Evolutionary conservation across 2,329 filamentous ascomycete genomes (phyloP).

Genomic region (Colletotrichum nymphaeae): DNA sequence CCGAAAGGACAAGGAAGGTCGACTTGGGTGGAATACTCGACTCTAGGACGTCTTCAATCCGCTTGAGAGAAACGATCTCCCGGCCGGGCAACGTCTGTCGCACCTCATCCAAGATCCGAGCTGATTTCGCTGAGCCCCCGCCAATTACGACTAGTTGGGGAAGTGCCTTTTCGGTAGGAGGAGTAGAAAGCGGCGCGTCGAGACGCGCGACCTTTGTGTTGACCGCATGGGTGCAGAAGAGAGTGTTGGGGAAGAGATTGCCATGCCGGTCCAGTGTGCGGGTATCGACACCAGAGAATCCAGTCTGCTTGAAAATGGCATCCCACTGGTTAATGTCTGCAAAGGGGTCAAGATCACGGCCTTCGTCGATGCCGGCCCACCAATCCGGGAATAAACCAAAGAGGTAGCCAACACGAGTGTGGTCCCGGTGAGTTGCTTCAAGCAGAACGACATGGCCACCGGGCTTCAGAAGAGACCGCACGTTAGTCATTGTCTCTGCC

Average conservation of each 20-base stretch:
- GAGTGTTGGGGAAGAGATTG: constrained; percentile 11
- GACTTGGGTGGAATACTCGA: background rate
- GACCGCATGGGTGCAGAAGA: constrained; percentile 13
- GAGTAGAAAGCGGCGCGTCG: background rate
- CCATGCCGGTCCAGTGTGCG: background rate
- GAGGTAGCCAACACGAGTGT: constrained; percentile 36
- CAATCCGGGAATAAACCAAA: constrained; percentile 44
- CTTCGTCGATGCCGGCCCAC: constrained; percentile 42
- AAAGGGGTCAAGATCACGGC: constrained; percentile 38
- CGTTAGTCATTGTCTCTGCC: constrained; percentile 39
- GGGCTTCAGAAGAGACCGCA: constrained; percentile 43
- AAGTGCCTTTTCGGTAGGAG: background rate
- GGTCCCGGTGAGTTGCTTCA: constrained; percentile 1
- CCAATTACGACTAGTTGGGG: constrained; percentile 1
- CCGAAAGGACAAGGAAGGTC: constrained; percentile 26
- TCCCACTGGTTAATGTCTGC: constrained; percentile 42
- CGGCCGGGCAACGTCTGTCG: background rate
- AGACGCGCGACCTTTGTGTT: background rate
- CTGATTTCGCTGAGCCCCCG: background rate
- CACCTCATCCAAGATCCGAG: background rate
- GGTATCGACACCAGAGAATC: constrained; percentile 37
- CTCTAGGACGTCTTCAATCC: background rate
- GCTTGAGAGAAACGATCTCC: background rate
- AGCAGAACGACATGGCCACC: constrained; percentile 42
- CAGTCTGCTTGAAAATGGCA: constrained; percentile 39